These are phyloP conservation scores for Heliocybe sulcata DNA, from an alignment of 1,284 basidiomycete species.

Conservation along the genomic window DNA sequence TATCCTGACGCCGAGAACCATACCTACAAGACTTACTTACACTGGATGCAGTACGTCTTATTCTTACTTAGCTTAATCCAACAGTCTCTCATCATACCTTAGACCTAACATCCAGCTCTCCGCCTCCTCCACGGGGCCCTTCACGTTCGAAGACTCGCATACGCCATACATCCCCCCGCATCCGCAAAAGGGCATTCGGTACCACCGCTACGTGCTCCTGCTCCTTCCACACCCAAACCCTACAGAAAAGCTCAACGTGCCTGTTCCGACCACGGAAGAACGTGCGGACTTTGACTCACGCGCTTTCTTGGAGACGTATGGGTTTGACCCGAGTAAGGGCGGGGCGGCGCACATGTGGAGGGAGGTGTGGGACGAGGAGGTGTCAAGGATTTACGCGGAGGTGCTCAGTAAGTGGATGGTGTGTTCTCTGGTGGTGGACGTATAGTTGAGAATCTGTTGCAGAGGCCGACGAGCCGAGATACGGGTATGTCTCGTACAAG, in stretches of 20 bases:
- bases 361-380: constrained; percentile 65
- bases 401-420: constrained; percentile 49
- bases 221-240: constrained; percentile 62
- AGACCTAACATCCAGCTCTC: constrained; percentile 82
- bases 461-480: constrained; percentile 63
- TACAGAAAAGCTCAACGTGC: constrained; percentile 28
- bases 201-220: constrained; percentile 80
- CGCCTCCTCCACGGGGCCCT: constrained; percentile 38
- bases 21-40: constrained; percentile 70
- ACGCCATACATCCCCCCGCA: constrained; percentile 82
- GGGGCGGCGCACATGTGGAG: constrained; percentile 85
- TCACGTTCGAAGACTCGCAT: constrained; percentile 37
- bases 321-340: constrained; percentile 43
- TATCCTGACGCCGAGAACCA: constrained; percentile 65
- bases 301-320: constrained; percentile 49
- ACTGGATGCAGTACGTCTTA: constrained; percentile 74
- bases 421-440: background rate
- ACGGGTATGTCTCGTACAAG: constrained; percentile 28
- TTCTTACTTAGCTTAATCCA: constrained; percentile 4
- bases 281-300: constrained; percentile 62
- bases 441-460: constrained; percentile 9
- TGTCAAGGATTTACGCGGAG: constrained; percentile 61
- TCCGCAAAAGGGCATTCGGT: constrained; percentile 77
- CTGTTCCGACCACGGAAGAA: constrained; percentile 25
- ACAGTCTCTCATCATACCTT: constrained; percentile 3